Evolutionary conservation across 75 land plant genomes (phyloP), one percentile per base, ranked within the genome.

Genomic region (Azolla pinnata): DNA sequence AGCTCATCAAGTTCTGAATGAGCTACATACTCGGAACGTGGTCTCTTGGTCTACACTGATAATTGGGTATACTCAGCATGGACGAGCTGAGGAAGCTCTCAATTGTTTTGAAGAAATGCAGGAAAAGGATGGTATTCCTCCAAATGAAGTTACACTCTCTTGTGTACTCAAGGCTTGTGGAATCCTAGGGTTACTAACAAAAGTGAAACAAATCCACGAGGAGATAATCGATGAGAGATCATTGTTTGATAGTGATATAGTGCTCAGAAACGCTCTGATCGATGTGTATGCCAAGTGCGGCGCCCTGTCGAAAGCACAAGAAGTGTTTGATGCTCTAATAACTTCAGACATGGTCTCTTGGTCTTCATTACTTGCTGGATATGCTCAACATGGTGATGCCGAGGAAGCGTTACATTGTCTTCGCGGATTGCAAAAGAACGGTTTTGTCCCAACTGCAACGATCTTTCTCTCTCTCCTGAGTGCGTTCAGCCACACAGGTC

Each of bases 381-480:
- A 48, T 60, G 57, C 28, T 44, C 31, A 49, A 10, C 30, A 54
- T 46, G 56, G 51, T 1, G 57, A 14, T 4, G 33, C 69, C 0
- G 10, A 31, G 33, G 62, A 40, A 16, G 71, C 71, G 8, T 28
- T 73, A 29, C 60, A 70, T 38, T 38, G 42, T 25, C 72, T 77
- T 55, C 31, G 24, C 10, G 42, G 65, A 50, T 67, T 81, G 81
- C 42, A 1, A 16, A 25, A 55, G 16, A 56, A 69, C 12, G 24
- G 33, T 1, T 0, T 77, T 9, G 33, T 52, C 32, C 81, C 77
- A 42, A 66, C 77, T 32, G 54, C 60, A 20, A 33, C 62, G 9
- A 77, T 81, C 23, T 81, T 81, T 65, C 44, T 67, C 18, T 46
- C 65, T 56, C 57, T 81, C 50, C 72, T 81, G 9, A 72, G 68